Evolutionary conservation across 805 yeast genomes (phyloP).

Genomic region (Dipodascus geniculatus): DNA sequence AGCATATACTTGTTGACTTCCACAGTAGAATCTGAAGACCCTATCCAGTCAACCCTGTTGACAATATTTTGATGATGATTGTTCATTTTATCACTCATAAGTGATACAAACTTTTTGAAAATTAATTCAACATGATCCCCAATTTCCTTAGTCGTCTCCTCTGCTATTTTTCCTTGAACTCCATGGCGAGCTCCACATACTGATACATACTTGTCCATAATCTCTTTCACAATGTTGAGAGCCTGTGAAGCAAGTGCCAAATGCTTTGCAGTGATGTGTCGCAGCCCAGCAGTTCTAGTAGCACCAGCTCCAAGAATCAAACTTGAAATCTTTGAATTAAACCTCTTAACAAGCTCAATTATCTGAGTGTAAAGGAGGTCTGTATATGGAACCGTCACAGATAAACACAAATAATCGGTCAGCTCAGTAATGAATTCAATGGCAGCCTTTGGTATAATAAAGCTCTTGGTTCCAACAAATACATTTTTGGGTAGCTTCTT

Average conservation of each 20-base stretch:
- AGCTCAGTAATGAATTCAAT: constrained; percentile 30
- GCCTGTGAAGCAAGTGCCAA: constrained; percentile 56
- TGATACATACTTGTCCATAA: constrained; percentile 27
- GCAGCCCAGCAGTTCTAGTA: constrained; percentile 58
- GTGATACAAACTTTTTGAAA: constrained; percentile 49
- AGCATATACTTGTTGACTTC: constrained; percentile 56
- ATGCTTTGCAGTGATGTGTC: constrained; percentile 64
- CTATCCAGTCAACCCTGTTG: constrained; percentile 38
- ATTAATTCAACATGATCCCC: constrained; percentile 54
- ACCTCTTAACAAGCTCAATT: constrained; percentile 35
- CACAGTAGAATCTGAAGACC: constrained; percentile 30
- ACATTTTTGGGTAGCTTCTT: constrained; percentile 18
- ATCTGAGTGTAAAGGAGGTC: constrained; percentile 21
- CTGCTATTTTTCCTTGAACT: constrained; percentile 24
- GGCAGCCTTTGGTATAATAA: constrained; percentile 45
- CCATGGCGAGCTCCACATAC: constrained; percentile 25
- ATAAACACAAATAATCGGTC: constrained; percentile 44
- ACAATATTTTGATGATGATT: constrained; percentile 38
- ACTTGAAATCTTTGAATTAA: constrained; percentile 44
- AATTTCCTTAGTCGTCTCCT: constrained; percentile 31
- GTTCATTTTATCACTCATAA: constrained; percentile 54
- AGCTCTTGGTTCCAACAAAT: constrained; percentile 42
- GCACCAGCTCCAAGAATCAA: constrained; percentile 69
- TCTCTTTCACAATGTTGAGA: constrained; percentile 36
- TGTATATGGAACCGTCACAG: constrained; percentile 39